These are phyloP conservation scores for Saturnispora silvae DNA, from an alignment of 805 yeast species.

Conservation along the genomic window DNA sequence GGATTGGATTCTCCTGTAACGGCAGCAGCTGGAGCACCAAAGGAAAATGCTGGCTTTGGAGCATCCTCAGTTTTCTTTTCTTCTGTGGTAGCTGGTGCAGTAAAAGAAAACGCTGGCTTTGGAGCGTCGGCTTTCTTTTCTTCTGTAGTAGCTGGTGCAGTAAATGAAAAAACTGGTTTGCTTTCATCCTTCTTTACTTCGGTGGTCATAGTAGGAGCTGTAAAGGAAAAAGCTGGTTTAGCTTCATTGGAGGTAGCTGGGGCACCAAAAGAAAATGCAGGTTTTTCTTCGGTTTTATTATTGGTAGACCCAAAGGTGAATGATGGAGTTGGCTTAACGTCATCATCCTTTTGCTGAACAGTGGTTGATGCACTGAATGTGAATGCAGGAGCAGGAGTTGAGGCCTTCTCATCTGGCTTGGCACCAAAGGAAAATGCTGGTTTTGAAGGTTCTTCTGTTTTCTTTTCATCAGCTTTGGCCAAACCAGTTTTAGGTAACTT, in stretches of 20 bases:
- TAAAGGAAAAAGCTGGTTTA: background rate
- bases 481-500: slow-evolving; percentile 14
- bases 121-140: too few species aligned
- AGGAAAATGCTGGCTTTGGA: slow-evolving; percentile 12
- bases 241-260: background rate
- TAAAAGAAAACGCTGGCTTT: background rate
- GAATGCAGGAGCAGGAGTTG: background rate
- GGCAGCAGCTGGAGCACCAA: slow-evolving; percentile 10
- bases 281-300: background rate
- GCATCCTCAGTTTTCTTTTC: background rate
- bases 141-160: background rate
- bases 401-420: slow-evolving; percentile 15
- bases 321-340: background rate
- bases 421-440: slow-evolving; percentile 6
- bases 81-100: background rate
- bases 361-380: background rate
- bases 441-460: slow-evolving; percentile 7
- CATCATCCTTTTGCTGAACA: too few species aligned
- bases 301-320: background rate
- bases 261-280: slow-evolving; percentile 5
- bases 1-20: too few species aligned
- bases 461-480: slow-evolving; percentile 4
- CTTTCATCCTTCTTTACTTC: too few species aligned
- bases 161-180: background rate
- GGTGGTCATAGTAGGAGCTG: too few species aligned